These are phyloP conservation scores for Friedmanniomyces simplex DNA, from an alignment of 495 filamentous ascomycete species.

Conservation along the genomic window DNA sequence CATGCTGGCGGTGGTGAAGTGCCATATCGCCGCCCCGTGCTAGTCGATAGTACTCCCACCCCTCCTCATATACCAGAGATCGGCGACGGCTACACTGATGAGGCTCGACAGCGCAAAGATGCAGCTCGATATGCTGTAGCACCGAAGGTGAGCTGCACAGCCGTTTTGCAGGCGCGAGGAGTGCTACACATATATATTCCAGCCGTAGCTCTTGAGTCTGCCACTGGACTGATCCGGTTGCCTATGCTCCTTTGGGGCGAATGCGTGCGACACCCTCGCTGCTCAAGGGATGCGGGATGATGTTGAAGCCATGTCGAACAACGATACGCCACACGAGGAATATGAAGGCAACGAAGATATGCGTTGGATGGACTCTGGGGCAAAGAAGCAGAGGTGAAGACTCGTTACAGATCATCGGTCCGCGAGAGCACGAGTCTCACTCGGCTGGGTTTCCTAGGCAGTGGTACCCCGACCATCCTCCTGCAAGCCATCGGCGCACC, in stretches of 20 bases:
- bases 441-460: background rate
- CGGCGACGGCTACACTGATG: background rate
- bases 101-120: background rate
- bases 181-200: background rate
- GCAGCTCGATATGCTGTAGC: background rate
- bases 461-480: background rate
- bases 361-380: background rate
- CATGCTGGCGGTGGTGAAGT: constrained; percentile 8
- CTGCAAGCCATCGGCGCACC: background rate
- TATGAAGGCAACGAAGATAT: background rate
- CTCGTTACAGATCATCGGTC: background rate
- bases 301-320: background rate
- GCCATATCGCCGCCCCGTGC: constrained; percentile 1
- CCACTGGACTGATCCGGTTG: background rate
- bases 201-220: background rate
- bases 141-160: background rate
- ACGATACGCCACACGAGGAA: no score
- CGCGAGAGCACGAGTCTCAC: background rate
- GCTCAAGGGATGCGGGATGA: background rate
- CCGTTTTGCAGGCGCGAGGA: background rate
- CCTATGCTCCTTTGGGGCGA: background rate
- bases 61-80: background rate
- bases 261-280: background rate
- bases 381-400: background rate
- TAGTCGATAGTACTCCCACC: background rate